A percentile compares a stretch with the other conserved stretches of the same genome.
Evolutionary conservation across 495 filamentous ascomycete genomes (phyloP).

Genomic region (Daldinia childiae): DNA sequence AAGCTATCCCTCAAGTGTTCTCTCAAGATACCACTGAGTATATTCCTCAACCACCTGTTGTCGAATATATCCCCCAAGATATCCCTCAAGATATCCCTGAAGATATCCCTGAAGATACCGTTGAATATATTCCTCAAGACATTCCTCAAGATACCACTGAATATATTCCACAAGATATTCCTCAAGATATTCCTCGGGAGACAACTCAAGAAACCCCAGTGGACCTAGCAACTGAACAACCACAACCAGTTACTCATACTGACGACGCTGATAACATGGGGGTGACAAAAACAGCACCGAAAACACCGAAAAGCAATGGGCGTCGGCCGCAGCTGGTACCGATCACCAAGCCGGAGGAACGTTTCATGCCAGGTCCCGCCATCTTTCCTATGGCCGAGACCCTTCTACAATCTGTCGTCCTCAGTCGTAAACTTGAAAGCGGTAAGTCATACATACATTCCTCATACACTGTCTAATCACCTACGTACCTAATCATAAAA

Average conservation of each 20-base stretch:
- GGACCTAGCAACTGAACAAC: not conserved
- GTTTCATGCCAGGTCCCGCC: conserved; percentile 42
- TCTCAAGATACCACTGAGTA: not conserved
- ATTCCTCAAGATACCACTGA: too few species aligned
- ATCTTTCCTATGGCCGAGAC: conserved; percentile 47
- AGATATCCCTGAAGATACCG: too few species aligned
- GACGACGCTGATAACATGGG: not conserved
- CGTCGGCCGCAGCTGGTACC: conserved; percentile 16
- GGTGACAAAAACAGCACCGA: not conserved
- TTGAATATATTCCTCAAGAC: not conserved
- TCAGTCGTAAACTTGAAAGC: conserved; percentile 32
- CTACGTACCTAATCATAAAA: too few species aligned
- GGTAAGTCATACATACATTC: conserved; percentile 27
- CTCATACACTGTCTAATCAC: too few species aligned
- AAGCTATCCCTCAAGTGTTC: not conserved
- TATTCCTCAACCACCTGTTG: too few species aligned
- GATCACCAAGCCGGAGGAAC: not conserved
- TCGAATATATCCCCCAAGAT: too few species aligned
- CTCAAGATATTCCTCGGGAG: not conserved
- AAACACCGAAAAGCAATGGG: not conserved
- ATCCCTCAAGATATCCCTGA: not conserved
- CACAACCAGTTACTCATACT: not conserved
- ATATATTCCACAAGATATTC: not conserved
- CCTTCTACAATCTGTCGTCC: conserved; percentile 35
- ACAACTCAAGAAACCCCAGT: not conserved